phyloP scores from a whole-genome alignment of 164 flowering plant genomes.

The Chloranthus sessilifolius region DNA sequence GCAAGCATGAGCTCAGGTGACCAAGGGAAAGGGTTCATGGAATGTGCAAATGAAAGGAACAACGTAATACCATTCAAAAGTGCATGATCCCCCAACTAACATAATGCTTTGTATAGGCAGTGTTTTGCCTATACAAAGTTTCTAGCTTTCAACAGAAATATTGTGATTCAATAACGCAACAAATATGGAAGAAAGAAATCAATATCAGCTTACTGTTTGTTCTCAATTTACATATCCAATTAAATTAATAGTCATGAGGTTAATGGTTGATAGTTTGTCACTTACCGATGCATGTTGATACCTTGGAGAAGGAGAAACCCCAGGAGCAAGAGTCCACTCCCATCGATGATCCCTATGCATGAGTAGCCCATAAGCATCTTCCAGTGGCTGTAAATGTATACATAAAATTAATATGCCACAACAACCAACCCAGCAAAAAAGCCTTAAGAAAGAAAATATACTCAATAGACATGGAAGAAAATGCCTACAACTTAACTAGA shows the following conservation, averaged over 20 bases:
- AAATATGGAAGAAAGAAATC: not conserved
- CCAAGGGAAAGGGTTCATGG: not conserved
- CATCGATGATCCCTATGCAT: conserved; percentile 98
- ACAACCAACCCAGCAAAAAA: not conserved
- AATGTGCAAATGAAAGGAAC: not conserved
- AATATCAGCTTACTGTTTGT: too few species aligned
- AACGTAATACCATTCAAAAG: too few species aligned
- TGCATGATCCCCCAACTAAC: too few species aligned
- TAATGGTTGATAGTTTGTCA: conserved; percentile 7
- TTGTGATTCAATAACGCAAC: too few species aligned
- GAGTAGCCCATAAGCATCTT: conserved; percentile 96
- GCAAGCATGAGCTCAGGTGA: too few species aligned
- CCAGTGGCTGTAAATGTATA: conserved; percentile 62
- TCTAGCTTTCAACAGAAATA: too few species aligned
- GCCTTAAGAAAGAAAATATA: too few species aligned
- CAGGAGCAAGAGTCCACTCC: conserved; percentile 99
- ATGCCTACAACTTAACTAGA: too few species aligned
- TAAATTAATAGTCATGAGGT: conserved; percentile 5
- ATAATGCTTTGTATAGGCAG: too few species aligned
- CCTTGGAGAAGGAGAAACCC: conserved; percentile 93
- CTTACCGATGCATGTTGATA: conserved; percentile 99
- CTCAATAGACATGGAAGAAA: too few species aligned
- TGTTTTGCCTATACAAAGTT: too few species aligned
- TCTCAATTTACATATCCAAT: too few species aligned
- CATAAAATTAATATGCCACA: not conserved